A percentile compares a stretch with the other conserved stretches of the same genome.
These are phyloP conservation scores for Hortiboletus campestris DNA, from an alignment of 768 basidiomycete genomes.

Conservation along the genomic window DNA sequence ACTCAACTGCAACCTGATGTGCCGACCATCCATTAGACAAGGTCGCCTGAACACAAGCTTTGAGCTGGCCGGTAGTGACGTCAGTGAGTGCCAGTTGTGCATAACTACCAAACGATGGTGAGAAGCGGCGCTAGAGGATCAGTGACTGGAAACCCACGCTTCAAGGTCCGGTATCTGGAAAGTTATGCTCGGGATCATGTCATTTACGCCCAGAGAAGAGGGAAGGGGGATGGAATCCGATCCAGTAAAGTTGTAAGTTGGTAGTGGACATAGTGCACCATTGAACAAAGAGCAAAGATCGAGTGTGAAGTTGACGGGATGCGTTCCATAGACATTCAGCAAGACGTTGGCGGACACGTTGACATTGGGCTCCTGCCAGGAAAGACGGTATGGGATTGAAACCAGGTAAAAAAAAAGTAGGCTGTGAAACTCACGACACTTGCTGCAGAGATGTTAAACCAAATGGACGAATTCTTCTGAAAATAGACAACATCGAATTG, in stretches of 20 bases:
- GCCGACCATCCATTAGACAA: constrained; percentile 89
- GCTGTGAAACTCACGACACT: constrained; percentile 63
- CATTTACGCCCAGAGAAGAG: constrained; percentile 50
- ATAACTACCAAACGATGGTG: constrained; percentile 35
- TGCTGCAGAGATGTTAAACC: constrained; percentile 83
- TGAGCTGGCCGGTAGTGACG: constrained; percentile 65
- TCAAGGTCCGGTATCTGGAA: constrained; percentile 90
- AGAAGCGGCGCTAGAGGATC: background rate
- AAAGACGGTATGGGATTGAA: constrained; percentile 15
- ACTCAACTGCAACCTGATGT: constrained; percentile 71
- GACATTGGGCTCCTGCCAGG: constrained; percentile 61
- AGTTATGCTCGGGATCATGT: constrained; percentile 72
- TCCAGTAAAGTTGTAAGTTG: constrained; percentile 85
- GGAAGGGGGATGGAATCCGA: constrained; percentile 68
- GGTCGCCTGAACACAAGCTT: constrained; percentile 89
- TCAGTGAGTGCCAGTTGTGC: constrained; percentile 76
- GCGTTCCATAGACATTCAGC: constrained; percentile 85
- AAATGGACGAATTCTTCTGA: constrained; percentile 65
- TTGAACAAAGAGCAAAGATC: constrained; percentile 77
- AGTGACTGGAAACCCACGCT: constrained; percentile 38
- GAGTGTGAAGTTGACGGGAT: constrained; percentile 79
- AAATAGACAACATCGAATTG: constrained; percentile 75
- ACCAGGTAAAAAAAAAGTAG: background rate
- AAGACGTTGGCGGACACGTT: constrained; percentile 81
- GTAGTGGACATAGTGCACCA: constrained; percentile 82